Conservation (phyloP, 2,329 filamentous ascomycete genomes). For the Septoria linicola region DNA sequence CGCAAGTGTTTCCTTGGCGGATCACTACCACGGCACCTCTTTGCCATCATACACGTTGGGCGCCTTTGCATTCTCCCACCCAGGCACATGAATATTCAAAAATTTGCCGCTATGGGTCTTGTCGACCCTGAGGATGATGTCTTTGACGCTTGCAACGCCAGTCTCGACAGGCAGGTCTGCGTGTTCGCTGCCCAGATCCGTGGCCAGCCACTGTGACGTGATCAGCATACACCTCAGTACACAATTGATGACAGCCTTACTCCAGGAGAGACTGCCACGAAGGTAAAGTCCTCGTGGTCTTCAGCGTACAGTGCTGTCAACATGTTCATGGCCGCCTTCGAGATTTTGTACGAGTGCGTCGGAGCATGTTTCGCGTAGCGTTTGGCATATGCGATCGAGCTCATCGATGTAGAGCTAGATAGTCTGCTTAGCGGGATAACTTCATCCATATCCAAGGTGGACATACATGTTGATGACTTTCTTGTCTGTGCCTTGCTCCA, state of each 20-base stretch:
- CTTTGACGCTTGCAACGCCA: slow-evolving; percentile 42
- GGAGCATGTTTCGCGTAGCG: slow-evolving; percentile 27
- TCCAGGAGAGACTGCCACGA: slow-evolving; percentile 47
- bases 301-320: slow-evolving; percentile 49
- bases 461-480: slow-evolving; percentile 46
- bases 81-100: slow-evolving; percentile 40
- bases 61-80: slow-evolving; percentile 9
- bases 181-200: slow-evolving; percentile 43
- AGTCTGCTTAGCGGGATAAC: too few relatives aligned
- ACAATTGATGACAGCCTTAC: slow-evolving; percentile 36
- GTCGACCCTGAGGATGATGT: slow-evolving; percentile 48
- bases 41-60: slow-evolving; percentile 15
- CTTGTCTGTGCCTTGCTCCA: slow-evolving; percentile 44
- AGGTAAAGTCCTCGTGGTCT: slow-evolving; percentile 44
- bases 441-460: too few relatives aligned
- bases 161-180: slow-evolving; percentile 46
- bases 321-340: slow-evolving; percentile 51
- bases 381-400: slow-evolving; percentile 41
- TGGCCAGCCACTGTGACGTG: slow-evolving; percentile 46
- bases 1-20: too few relatives aligned
- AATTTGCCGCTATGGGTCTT: slow-evolving; percentile 52
- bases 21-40: slow-evolving; percentile 16
- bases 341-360: slow-evolving; percentile 45
- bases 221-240: neutral
- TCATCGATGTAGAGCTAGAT: slow-evolving; percentile 44